Conservation (phyloP, 345 rosid species). For the Leavenworthia alabamica region DNA sequence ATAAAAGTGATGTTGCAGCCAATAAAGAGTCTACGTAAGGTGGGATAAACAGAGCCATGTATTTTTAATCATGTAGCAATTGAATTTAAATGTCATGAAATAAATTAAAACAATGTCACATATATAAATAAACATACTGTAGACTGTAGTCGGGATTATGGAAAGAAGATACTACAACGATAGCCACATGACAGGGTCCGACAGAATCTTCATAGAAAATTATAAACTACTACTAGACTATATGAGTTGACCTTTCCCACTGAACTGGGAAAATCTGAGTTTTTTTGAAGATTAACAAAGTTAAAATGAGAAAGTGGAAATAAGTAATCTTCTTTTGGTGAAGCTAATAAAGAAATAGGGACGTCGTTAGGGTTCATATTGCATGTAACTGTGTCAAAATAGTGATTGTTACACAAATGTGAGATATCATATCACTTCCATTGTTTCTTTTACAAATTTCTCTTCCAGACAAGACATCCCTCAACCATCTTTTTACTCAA, state of each 20-base stretch:
- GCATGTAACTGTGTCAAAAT: conserved; percentile 27
- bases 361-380: conserved; percentile 23
- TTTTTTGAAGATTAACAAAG: conserved; percentile 18
- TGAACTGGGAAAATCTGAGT: conserved; percentile 20
- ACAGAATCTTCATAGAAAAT: conserved; percentile 22
- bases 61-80: conserved; percentile 20
- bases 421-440: conserved; percentile 16
- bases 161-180: conserved; percentile 17
- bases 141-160: conserved; percentile 7
- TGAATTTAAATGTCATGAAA: conserved; percentile 10
- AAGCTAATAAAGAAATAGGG: conserved; percentile 12
- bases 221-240: conserved; percentile 3
- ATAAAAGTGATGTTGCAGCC: neutral
- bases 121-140: neutral
- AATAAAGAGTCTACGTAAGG: neutral
- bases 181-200: conserved; percentile 25
- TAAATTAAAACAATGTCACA: neutral
- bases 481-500: neutral
- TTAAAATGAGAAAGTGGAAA: neutral
- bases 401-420: conserved; percentile 17
- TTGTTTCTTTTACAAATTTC: conserved; percentile 12
- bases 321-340: neutral
- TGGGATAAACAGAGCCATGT: conserved; percentile 10
- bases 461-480: conserved; percentile 18
- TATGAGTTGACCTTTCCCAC: conserved; percentile 33